Base-by-base conservation (phyloP, 371 early-diverging fungal genomes). In the Haplosporangium sp. region DNA sequence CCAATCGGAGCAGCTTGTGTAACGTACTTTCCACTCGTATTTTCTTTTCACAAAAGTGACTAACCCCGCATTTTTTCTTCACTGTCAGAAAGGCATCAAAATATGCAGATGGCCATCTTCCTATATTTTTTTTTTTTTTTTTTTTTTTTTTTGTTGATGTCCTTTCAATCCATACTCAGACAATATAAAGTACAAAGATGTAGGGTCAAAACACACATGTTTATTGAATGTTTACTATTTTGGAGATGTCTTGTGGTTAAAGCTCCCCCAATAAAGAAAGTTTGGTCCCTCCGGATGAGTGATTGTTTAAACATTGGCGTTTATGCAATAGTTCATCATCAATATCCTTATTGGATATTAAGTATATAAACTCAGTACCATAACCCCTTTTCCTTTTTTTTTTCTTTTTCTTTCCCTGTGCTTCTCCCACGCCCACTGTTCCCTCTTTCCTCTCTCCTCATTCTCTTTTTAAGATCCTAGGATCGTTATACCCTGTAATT, bases 1-100 rank as follows among this genome's bases (percentile, higher is more conserved):
- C 71, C 71, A 71, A 71, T 71, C 71, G 71, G 65, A 71, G 56
- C 52, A 42, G 45, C 40, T 55, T 59, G 65, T 71, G 64, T 64
- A 64, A 64, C 71, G 6, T 40, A 9, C 58, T 37, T 65, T 65
- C 56, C 37, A 35, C 45, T 60, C 27, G 27, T 27, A 27, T 27
- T 15, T 13, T 47, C 52, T 15, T 47, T 4, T 13, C 5, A 38
- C 4, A 34, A 55, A 15, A 7, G 27, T 39, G 20, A 37, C 17
- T 4, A 19, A 40, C 50, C 61, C 52, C 61, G 27, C 50, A 52
- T 27, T 64, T 27, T 27, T 27, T 53, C 13, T 15, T 20, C 42
- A 17, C 37, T 39, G 1, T 13, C 39, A 11, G 17, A 59, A 59
- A 11, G 59, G 7, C 13, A 37, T 11, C 27, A 27, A 27, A 27